Evolutionary conservation across 352 stramenopile species (phyloP), one percentile per base, ranked within the genome.

Genomic region (Pythium periplocum): DNA sequence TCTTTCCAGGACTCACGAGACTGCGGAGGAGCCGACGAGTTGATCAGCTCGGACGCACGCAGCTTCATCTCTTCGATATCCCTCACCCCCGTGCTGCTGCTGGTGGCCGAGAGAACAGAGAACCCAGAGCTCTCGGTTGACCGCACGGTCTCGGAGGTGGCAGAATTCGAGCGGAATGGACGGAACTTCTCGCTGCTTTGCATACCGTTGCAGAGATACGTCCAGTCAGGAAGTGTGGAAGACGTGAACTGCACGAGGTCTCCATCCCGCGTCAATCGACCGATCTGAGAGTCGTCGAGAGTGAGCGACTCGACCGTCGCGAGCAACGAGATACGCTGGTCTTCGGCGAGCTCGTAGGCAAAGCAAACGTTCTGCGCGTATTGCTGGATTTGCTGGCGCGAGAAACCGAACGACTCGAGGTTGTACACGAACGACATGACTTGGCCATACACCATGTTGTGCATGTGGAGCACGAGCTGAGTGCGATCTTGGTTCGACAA

Each of bases 391-490:
- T 90, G 78, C 32, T 69, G 67, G 4, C 69, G 59, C 44, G 78
- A 68, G 51, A 87, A 88, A 1, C 76, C 76, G 59, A 90, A 89
- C 39, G 77, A 80, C 38, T 75, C 70, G 32, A 93, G 69, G 59
- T 91, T 85, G 61, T 87, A 87, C 11, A 90, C 43, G 48, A 89
- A 90, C 9, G 83, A 78, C 39, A 69, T 83, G 3, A 74, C 69
- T 61, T 93, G 83, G 4, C 80, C 83, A 59, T 83, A 90, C 0
- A 93, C 75, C 33, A 88, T 59, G 53, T 90, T 87, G 68, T 93
- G 83, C 9, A 91, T 68, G 4, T 83, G 66, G 6, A 91, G 52
- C 34, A 93, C 81, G 35, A 87, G 75, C 58, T 87, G 71, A n/a
- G 70, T 63, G 6, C 83, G 81, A 35, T 91, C 80, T 34, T 66